Percentiles rank a stretch among this genome's conserved stretches.
Evolutionary conservation across 2,329 filamentous ascomycete genomes (phyloP).

Genomic region (Clonostachys solani): DNA sequence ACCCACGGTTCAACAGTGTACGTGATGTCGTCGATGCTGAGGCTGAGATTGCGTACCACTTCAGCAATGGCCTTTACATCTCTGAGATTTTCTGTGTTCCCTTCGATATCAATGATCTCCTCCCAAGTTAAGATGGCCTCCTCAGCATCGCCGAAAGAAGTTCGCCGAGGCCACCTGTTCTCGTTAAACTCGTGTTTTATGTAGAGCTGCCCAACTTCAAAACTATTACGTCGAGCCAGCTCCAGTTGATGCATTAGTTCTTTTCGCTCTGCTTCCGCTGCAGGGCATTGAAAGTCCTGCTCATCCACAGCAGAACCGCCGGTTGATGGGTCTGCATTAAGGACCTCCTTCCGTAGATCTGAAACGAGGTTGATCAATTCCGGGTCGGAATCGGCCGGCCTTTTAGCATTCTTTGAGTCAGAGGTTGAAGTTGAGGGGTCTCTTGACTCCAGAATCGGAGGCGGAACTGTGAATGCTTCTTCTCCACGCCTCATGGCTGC

Average conservation of each 20-base stretch:
- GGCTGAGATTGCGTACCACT: constrained; percentile 51
- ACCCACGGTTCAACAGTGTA: constrained; percentile 58
- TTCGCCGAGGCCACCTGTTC: constrained; percentile 62
- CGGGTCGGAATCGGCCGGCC: constrained; percentile 13
- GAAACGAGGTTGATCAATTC: constrained; percentile 23
- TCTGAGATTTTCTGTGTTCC: constrained; percentile 16
- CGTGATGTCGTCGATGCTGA: constrained; percentile 46
- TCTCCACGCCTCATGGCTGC: constrained; percentile 26
- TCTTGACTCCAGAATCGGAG: constrained; percentile 10
- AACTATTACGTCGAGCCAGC: constrained; percentile 60
- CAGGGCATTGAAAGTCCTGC: constrained; percentile 50
- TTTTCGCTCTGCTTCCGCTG: constrained; percentile 42
- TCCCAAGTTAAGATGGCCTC: constrained; percentile 69
- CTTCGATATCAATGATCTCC: constrained; percentile 39
- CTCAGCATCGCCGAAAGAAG: constrained; percentile 73
- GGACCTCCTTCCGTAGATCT: constrained; percentile 35
- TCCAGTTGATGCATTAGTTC: constrained; percentile 36
- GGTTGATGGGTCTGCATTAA: constrained; percentile 45
- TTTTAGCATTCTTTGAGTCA: constrained; percentile 8
- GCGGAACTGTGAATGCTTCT: background rate
- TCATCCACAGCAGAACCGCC: constrained; percentile 57
- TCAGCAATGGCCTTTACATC: constrained; percentile 35
- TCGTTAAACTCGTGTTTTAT: constrained; percentile 40
- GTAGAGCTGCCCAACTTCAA: constrained; percentile 27
- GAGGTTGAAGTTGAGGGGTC: constrained; percentile 18